Base-by-base conservation (phyloP, 352 stramenopile genomes). In the Pythium biforme region DNA sequence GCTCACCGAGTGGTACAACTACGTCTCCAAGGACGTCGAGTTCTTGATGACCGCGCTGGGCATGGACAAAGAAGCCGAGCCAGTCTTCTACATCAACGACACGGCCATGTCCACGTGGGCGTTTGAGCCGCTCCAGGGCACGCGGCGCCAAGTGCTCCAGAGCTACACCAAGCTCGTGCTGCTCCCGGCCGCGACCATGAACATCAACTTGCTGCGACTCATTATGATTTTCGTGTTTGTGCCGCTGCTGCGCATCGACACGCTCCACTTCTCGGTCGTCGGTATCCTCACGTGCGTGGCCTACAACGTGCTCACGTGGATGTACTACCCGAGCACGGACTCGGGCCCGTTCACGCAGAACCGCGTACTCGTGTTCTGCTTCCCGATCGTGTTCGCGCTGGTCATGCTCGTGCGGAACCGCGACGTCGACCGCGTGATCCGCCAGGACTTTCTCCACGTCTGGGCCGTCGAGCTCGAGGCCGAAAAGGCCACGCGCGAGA, bases 1-100 rank as follows among this genome's bases (percentile, higher is more conserved):
- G 81, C 73, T 93, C n/a, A 79, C 64, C 22, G 84, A 93, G 65
- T 93, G 81, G 81, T 89, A 79, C 66, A 85, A 77, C 53, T 91
- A 89, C 67, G 70, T 93, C 8, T 69, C 70, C 14, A 84, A 86
- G 54, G 82, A 93, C 62, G 70, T 93, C 5, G 62, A 76, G 19
- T 76, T 88, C 37, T 66, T 93, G 34, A 82, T 93, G 70, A 62
- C 79, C 11, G 68, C 74, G n/a, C 63, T 91, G n/a, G 57, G 67
- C 1, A 74, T 91, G 22, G 59, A 63, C 0, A 72, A 72, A 20
- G 51, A 66, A 6, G 67, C 74, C 10, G 66, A 69, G 6, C 70
- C 51, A 0, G 64, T 78, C 4, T 89, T 78, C 27, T 90, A 88
- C 53, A 56, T 91, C 25, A 93, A 93, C 73, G 69, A 59, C n/a